Evolutionary conservation across 805 yeast genomes (phyloP).

Genomic region (Schizosaccharomyces lindneri): DNA sequence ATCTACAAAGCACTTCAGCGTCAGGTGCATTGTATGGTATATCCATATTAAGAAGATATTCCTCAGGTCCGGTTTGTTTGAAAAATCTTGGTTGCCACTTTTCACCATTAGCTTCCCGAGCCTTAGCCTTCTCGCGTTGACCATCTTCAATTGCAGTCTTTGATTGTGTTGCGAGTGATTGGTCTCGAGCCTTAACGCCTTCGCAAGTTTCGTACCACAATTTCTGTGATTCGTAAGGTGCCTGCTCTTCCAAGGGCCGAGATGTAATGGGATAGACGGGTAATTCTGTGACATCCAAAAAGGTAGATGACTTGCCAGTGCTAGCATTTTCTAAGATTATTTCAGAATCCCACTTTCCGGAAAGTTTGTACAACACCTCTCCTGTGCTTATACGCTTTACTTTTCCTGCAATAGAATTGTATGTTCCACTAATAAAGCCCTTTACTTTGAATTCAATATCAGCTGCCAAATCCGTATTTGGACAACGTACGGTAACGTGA

Average conservation of each 20-base stretch:
- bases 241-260: conserved; percentile 59
- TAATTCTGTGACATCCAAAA: conserved; percentile 38
- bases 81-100: conserved; percentile 66
- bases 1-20: background rate
- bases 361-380: conserved; percentile 34
- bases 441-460: conserved; percentile 86
- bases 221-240: conserved; percentile 51
- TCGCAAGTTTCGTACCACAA: conserved; percentile 64
- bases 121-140: conserved; percentile 55
- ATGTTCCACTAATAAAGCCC: conserved; percentile 80
- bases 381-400: conserved; percentile 28
- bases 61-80: conserved; percentile 18
- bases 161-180: conserved; percentile 63
- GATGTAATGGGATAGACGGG: conserved; percentile 37
- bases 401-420: conserved; percentile 64
- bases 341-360: conserved; percentile 85
- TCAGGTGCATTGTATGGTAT: background rate
- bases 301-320: conserved; percentile 23
- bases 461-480: conserved; percentile 31
- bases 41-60: background rate
- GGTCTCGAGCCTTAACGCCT: conserved; percentile 62
- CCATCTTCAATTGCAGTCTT: conserved; percentile 65
- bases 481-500: conserved; percentile 53
- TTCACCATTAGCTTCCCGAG: conserved; percentile 51
- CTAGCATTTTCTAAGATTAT: conserved; percentile 38